Evolutionary conservation across 352 stramenopile species (phyloP).

Genomic region (Labyrinthula sp.): DNA sequence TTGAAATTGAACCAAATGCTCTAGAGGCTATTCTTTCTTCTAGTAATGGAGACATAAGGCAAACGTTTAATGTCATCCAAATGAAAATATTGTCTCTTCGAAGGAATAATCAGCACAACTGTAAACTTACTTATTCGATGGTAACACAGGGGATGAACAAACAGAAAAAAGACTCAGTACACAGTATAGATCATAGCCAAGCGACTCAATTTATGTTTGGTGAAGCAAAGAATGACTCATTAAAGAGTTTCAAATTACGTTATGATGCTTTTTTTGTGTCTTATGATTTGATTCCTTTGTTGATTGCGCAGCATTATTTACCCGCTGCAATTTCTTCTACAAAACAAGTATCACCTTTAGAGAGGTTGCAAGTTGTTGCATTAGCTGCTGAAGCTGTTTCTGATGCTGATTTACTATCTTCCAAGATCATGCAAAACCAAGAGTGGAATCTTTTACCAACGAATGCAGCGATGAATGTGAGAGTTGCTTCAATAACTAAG

Average conservation of each 20-base stretch:
- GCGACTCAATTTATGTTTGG: constrained; percentile 25
- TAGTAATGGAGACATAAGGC: constrained; percentile 88
- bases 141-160: too few relatives aligned
- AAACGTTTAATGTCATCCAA: constrained; percentile 75
- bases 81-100: constrained; percentile 76
- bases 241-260: constrained; percentile 47
- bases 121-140: too few relatives aligned
- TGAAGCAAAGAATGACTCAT: constrained; percentile 41
- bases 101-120: too few relatives aligned
- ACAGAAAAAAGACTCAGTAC: too few relatives aligned
- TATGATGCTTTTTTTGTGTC: constrained; percentile 96
- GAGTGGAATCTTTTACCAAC: constrained; percentile 81
- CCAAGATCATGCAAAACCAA: constrained; percentile 43
- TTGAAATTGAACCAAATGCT: constrained; percentile 77
- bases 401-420: constrained; percentile 61
- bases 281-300: constrained; percentile 88
- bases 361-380: constrained; percentile 56
- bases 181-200: too few relatives aligned
- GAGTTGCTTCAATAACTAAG: constrained; percentile 44
- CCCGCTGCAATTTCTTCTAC: constrained; percentile 47
- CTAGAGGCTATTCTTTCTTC: constrained; percentile 83
- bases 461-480: constrained; percentile 63
- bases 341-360: constrained; percentile 44
- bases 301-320: constrained; percentile 73
- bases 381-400: constrained; percentile 54